Base-by-base conservation (phyloP, 2,329 filamentous ascomycete genomes). In the Didymella pomorum region DNA sequence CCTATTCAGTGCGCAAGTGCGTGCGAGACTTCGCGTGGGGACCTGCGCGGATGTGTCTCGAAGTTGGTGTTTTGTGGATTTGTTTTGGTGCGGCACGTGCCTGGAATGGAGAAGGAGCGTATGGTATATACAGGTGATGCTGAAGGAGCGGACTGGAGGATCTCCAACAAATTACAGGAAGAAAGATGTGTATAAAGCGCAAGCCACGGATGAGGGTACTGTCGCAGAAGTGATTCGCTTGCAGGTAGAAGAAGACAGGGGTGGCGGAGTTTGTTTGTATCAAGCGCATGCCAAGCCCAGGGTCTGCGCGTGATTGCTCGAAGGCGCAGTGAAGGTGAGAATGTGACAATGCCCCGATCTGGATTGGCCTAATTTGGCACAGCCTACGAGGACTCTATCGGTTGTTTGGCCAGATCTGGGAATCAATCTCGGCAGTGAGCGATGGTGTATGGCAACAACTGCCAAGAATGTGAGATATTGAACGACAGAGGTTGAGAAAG, bases 101-200 rank as follows among this genome's bases (percentile, higher is more conserved):
- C 21, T 43, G 64, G 66, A 69, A 70, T 67, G 63, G 6, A 23
- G 57, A 63, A 60, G 45, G 63, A 45, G 65, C 59, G 52, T 53
- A 39, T 54, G 60, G 64, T 67, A 53, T 66, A 71, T 71, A 63
- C 28, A 60, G 55, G 42, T 51, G 58, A 39, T 56, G 47, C 62
- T 58, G 67, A 77, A 75, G n/a, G 74, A 77, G 69, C 68, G 73
- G 62, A 73, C 54, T 63, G 71, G 72, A 74, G 69, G 62, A 46
- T 71, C 16, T 69, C 72, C 71, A 52, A 63, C 61, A 67, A 62
- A 48, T 61, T 56, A 60, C 56, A 55, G 49, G 59, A 69, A 68
- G 45, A 68, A 63, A 49, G 55, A 23, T 52, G 60, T 50, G 29
- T 39, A 28, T 7, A 28, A 43, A 45, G 56, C 42, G 49, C 51